Evolutionary conservation across 345 rosid genomes (phyloP).

Genomic region (Litchi chinensis): DNA sequence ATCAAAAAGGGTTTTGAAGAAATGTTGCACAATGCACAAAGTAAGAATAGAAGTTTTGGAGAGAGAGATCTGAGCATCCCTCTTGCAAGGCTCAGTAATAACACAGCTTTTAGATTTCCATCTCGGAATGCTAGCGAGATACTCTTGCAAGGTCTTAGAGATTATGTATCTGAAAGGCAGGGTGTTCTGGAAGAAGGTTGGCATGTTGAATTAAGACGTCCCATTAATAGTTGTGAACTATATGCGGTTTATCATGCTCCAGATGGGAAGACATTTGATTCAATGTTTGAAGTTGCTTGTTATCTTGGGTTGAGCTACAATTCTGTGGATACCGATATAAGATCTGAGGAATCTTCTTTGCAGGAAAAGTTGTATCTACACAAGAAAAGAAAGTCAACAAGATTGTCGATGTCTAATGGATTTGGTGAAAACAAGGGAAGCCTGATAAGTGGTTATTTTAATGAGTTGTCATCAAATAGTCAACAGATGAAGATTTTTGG

Average conservation of each 20-base stretch:
- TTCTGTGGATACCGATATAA: conserved; percentile 46
- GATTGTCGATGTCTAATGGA: conserved; percentile 46
- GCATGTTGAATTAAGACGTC: conserved; percentile 71
- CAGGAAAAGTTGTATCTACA: conserved; percentile 54
- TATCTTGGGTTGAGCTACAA: conserved; percentile 73
- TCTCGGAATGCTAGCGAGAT: conserved; percentile 65
- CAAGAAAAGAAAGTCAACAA: conserved; percentile 64
- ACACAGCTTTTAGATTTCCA: conserved; percentile 50
- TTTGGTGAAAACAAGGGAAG: conserved; percentile 56
- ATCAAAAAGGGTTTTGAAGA: conserved; percentile 49
- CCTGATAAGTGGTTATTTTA: conserved; percentile 40
- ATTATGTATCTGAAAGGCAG: conserved; percentile 75
- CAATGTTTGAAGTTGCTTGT: conserved; percentile 79
- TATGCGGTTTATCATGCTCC: conserved; percentile 77
- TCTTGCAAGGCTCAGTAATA: conserved; percentile 46
- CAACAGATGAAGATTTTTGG: conserved; percentile 37
- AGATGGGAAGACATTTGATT: conserved; percentile 75
- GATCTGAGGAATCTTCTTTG: conserved; percentile 49
- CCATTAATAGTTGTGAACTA: conserved; percentile 47
- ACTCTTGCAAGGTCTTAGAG: conserved; percentile 74
- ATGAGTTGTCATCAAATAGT: conserved; percentile 46
- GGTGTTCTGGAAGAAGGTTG: conserved; percentile 88
- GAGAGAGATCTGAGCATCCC: conserved; percentile 56
- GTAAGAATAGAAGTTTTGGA: conserved; percentile 37
- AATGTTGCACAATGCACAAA: conserved; percentile 38